Conservation (phyloP, 2,329 filamentous ascomycete species). For the Tympanopsis confertula region DNA sequence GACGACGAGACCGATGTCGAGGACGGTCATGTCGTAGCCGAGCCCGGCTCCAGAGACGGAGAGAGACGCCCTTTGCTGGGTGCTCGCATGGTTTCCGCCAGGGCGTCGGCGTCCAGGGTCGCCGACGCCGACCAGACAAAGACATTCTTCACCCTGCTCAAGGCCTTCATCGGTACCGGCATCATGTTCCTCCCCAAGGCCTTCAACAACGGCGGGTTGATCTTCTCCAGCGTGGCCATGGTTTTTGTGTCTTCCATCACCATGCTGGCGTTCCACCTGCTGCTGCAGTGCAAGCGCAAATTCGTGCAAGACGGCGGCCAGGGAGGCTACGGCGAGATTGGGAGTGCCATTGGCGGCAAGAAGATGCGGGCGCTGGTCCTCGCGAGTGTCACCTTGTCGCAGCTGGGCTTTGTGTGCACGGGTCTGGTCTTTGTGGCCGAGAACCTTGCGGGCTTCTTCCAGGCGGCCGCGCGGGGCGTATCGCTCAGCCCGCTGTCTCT, state of each 20-base stretch:
- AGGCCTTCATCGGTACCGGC: constrained; percentile 69
- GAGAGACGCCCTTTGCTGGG: constrained; percentile 53
- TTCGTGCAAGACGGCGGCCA: constrained; percentile 40
- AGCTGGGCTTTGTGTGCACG: constrained; percentile 68
- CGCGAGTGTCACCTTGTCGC: constrained; percentile 59
- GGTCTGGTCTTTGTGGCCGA: constrained; percentile 70
- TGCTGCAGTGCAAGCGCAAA: constrained; percentile 47
- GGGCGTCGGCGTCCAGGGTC: constrained; percentile 21
- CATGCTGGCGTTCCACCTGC: constrained; percentile 60
- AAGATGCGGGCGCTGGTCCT: constrained; percentile 56
- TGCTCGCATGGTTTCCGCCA: constrained; percentile 35
- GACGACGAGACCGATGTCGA: constrained; percentile 23
- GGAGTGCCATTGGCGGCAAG: constrained; percentile 51
- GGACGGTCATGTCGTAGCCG: constrained; percentile 4
- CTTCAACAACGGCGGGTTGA: constrained; percentile 65
- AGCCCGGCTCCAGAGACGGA: constrained; percentile 9
- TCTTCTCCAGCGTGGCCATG: constrained; percentile 63
- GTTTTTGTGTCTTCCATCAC: constrained; percentile 54
- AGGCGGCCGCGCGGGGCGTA: constrained; percentile 44
- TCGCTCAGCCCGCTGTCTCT: constrained; percentile 41
- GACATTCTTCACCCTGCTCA: constrained; percentile 68
- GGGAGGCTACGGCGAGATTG: constrained; percentile 61
- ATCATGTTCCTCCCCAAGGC: constrained; percentile 76
- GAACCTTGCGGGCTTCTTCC: constrained; percentile 52
- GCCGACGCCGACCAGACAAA: constrained; percentile 59